Evolutionary conservation across 179 eudicot species (phyloP), one percentile per base, ranked within the genome.

Genomic region (Vitellaria paradoxa): DNA sequence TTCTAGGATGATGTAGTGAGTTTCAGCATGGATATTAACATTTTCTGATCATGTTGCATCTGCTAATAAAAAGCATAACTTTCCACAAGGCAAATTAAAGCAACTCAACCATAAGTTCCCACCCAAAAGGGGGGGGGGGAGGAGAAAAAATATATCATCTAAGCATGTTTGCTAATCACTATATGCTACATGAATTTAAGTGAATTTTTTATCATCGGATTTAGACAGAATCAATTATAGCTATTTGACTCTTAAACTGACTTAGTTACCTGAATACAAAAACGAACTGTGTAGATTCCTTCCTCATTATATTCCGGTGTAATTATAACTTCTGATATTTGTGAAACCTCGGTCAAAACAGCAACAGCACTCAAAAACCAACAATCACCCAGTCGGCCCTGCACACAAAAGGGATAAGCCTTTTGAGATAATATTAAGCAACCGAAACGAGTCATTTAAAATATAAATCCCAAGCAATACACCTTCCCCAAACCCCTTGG

Each of bases 311-410:
- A 93, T 47, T 89, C 94, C 49, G 94, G 98, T 70, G 99, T 96
- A 62, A 96, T 93, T 62, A 96, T 91, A 70, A 96, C 98, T 86
- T 96, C 96, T 17, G 97, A 93, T 88, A 96, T 88, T 65, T 88
- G 89, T 72, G 97, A 93, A 79, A 91, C 98, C 87, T 93, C 99
- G 74, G 99, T 91, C 69, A 96, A 82, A 81, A 96, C 99, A 84
- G 99, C 99, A 76, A 96, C 98, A 76, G 99, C 99, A 81, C 99
- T 96, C 87, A 96, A 79, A 88, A 96, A 96, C 99, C 99, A 96
- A 78, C 99, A 96, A 85, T 96, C 97, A 56, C 99, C 99, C 78
- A 96, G 81, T 77, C 93, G 98, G 7, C 99, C 99, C 99, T 96
- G 91, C 52, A 66, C 68, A 84, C 46, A 45, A 46, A 46, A 81